Conservation (phyloP, 2,329 filamentous ascomycete species). For the Penicillium sp. region DNA sequence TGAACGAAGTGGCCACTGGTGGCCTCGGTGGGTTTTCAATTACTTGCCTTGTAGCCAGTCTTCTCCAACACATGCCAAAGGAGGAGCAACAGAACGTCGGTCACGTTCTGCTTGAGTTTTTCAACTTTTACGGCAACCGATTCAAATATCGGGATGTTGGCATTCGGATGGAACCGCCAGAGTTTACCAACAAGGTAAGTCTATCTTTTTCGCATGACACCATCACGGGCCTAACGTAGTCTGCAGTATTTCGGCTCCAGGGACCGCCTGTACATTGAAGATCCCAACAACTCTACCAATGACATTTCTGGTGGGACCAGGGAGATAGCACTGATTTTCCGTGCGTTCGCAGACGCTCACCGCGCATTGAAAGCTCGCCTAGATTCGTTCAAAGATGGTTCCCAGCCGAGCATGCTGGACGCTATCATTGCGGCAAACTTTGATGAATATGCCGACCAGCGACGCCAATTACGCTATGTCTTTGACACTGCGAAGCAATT, state of each 20-base stretch:
- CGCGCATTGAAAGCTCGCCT: slow-evolving; percentile 60
- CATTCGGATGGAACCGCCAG: slow-evolving; percentile 73
- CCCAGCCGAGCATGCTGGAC: slow-evolving; percentile 62
- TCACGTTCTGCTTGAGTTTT: slow-evolving; percentile 79
- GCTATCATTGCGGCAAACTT: slow-evolving; percentile 78
- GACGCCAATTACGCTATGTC: slow-evolving; percentile 60
- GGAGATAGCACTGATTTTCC: slow-evolving; percentile 66
- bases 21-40: slow-evolving; percentile 93
- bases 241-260: slow-evolving; percentile 54
- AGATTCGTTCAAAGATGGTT: slow-evolving; percentile 27
- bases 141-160: slow-evolving; percentile 71
- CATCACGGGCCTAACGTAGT: slow-evolving; percentile 9
- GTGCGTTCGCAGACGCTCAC: slow-evolving; percentile 68
- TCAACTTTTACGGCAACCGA: slow-evolving; percentile 82
- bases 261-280: slow-evolving; percentile 79
- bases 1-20: slow-evolving; percentile 89
- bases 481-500: slow-evolving; percentile 46
- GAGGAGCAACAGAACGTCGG: slow-evolving; percentile 72
- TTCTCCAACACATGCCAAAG: slow-evolving; percentile 77
- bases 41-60: slow-evolving; percentile 88
- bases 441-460: slow-evolving; percentile 68
- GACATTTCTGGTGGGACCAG: slow-evolving; percentile 87
- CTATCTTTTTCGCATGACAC: neutral
- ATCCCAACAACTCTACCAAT: slow-evolving; percentile 81
- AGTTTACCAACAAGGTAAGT: slow-evolving; percentile 72